Conservation (phyloP, 1,284 basidiomycete species). For the Pseudozyma sp. region DNA sequence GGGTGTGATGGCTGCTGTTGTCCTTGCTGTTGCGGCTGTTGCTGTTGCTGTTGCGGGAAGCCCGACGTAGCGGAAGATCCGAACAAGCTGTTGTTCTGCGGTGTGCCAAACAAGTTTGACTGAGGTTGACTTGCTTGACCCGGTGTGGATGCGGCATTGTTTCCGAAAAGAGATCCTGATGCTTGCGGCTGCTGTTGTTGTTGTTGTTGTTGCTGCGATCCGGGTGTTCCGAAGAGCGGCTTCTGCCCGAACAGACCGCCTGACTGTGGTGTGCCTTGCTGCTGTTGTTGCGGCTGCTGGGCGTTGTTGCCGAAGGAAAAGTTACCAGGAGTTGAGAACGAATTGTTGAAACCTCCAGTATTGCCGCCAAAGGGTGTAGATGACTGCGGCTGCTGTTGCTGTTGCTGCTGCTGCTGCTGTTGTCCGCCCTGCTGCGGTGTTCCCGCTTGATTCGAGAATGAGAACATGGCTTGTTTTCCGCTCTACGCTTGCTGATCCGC, state of each 20-base stretch:
- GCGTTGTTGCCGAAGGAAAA: constrained; percentile 41
- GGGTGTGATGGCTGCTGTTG: constrained; percentile 18
- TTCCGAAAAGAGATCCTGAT: constrained; percentile 29
- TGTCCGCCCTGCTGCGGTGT: constrained; percentile 32
- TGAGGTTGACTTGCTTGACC: constrained; percentile 17
- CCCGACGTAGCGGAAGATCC: constrained; percentile 18
- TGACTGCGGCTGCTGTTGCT: constrained; percentile 31
- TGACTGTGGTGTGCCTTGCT: constrained; percentile 26
- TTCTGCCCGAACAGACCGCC: constrained; percentile 34
- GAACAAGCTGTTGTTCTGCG: constrained; percentile 34
- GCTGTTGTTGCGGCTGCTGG: constrained; percentile 21
- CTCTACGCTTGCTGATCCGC: not conserved
- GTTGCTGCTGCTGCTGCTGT: constrained; percentile 33
- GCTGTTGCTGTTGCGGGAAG: constrained; percentile 25
- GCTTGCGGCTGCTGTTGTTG: constrained; percentile 25
- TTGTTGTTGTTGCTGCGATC: constrained; percentile 23
- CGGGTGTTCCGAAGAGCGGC: constrained; percentile 51
- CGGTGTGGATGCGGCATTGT: constrained; percentile 14
- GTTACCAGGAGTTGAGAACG: constrained; percentile 29
- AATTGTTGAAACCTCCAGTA: constrained; percentile 32
- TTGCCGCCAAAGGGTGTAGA: constrained; percentile 32
- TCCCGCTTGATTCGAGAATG: constrained; percentile 29
- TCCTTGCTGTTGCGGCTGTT: constrained; percentile 15
- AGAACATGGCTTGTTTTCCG: constrained; percentile 22
- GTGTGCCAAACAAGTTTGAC: constrained; percentile 27